Conservation (phyloP, 768 basidiomycete genomes). For the Cystofilobasidium capitatum region DNA sequence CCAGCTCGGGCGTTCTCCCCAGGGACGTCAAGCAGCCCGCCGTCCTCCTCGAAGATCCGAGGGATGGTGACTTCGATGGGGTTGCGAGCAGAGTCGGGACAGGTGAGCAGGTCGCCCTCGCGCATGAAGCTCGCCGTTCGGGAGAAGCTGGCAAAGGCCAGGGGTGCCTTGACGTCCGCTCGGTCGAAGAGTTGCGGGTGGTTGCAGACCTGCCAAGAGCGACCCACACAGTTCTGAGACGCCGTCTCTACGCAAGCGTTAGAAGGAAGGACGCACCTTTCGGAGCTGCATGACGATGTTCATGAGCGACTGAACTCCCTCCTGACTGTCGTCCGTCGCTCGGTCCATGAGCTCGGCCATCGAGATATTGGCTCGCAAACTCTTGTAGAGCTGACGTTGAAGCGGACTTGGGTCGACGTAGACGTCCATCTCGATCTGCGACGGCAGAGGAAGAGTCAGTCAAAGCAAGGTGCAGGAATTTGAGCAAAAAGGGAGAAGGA, state of each 20-base stretch:
- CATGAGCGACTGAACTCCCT: conserved; percentile 89
- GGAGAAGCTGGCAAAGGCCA: conserved; percentile 75
- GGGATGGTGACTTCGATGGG: conserved; percentile 74
- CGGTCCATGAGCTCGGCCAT: conserved; percentile 88
- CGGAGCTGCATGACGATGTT: conserved; percentile 99
- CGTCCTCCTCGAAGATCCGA: conserved; percentile 63
- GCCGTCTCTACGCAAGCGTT: too few species aligned
- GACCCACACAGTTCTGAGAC: not conserved
- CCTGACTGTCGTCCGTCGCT: conserved; percentile 81
- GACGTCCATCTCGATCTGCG: conserved; percentile 88
- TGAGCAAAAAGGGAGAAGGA: not conserved
- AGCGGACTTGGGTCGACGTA: conserved; percentile 88
- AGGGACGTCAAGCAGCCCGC: conserved; percentile 61
- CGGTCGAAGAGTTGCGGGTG: conserved; percentile 97
- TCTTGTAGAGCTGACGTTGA: conserved; percentile 81
- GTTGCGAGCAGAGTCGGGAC: conserved; percentile 78
- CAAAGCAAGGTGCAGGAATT: not conserved
- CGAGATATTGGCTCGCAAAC: conserved; percentile 82
- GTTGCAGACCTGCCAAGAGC: conserved; percentile 69
- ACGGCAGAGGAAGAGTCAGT: not conserved
- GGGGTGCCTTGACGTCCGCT: conserved; percentile 87
- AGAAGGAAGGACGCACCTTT: conserved; percentile 50
- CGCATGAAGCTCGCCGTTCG: conserved; percentile 70
- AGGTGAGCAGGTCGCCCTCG: conserved; percentile 72
- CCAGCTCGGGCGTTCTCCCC: conserved; percentile 48